Percentiles rank a stretch among this genome's conserved stretches.
Evolutionary conservation across 495 filamentous ascomycete species (phyloP).

Genomic region (Penicillium cinerascens): DNA sequence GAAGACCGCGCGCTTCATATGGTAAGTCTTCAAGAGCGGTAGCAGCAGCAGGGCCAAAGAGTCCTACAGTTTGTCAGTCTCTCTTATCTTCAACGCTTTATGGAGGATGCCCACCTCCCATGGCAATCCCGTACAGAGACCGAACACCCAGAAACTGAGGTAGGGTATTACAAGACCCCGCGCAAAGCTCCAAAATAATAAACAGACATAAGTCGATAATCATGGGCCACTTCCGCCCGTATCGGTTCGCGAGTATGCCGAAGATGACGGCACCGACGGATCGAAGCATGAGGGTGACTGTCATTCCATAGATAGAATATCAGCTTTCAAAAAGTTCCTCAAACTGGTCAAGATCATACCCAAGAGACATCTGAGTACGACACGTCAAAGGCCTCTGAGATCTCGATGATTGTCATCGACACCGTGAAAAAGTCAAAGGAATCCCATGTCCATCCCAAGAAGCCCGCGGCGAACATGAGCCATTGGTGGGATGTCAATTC

Average conservation of each 20-base stretch:
- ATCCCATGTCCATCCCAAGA: constrained; percentile 40
- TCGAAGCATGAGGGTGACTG: constrained; percentile 71
- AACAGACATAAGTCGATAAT: constrained; percentile 70
- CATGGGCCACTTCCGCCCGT: constrained; percentile 78
- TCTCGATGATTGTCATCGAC: constrained; percentile 33
- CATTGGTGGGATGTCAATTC: constrained; percentile 38
- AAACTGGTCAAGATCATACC: constrained; percentile 9
- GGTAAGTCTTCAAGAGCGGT: constrained; percentile 77
- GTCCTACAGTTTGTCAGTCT: constrained; percentile 22
- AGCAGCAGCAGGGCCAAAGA: constrained; percentile 76
- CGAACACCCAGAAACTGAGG: constrained; percentile 65
- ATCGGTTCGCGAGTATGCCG: constrained; percentile 67
- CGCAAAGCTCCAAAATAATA: constrained; percentile 66
- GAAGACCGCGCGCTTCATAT: constrained; percentile 59
- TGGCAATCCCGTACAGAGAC: constrained; percentile 71
- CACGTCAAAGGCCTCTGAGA: constrained; percentile 30
- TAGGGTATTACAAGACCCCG: constrained; percentile 69
- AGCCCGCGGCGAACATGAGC: constrained; percentile 36
- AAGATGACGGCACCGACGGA: constrained; percentile 66
- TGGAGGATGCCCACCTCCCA: constrained; percentile 51
- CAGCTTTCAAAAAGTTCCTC: neutral
- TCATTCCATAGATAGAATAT: constrained; percentile 56
- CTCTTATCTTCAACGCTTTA: neutral
- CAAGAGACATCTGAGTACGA: constrained; percentile 34
- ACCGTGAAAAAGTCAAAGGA: constrained; percentile 43